These are phyloP conservation scores for Fonsecaea erecta DNA, from an alignment of 2,329 filamentous ascomycete species.

Conservation along the genomic window DNA sequence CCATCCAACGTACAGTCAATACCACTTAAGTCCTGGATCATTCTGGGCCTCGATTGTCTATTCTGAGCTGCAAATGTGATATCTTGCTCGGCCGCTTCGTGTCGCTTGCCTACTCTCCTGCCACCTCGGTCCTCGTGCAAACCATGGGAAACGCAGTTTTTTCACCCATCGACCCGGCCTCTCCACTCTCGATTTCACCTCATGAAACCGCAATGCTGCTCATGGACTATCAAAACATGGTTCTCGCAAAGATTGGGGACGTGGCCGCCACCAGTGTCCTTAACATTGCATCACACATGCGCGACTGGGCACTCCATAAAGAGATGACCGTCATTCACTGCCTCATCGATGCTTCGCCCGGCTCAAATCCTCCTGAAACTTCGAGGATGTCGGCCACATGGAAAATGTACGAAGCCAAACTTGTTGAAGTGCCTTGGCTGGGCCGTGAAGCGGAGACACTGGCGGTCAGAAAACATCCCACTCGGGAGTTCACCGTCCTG, in stretches of 20 bases:
- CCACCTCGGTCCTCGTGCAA: neutral
- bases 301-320: conserved; percentile 40
- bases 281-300: conserved; percentile 35
- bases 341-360: conserved; percentile 36
- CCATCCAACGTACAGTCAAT: neutral
- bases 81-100: neutral
- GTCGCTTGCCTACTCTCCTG: neutral
- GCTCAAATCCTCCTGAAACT: conserved; percentile 34
- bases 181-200: conserved; percentile 36
- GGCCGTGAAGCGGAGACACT: conserved; percentile 34
- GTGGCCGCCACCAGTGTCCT: conserved; percentile 28
- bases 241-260: conserved; percentile 33
- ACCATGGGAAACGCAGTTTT: conserved; percentile 16
- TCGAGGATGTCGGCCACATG: conserved; percentile 36
- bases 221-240: conserved; percentile 41
- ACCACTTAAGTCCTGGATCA: neutral
- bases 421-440: conserved; percentile 23
- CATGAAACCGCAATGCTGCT: conserved; percentile 42
- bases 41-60: neutral
- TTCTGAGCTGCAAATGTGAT: neutral
- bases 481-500: conserved; percentile 36
- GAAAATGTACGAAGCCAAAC: conserved; percentile 16
- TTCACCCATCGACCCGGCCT: conserved; percentile 25
- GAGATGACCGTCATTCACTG: conserved; percentile 40
- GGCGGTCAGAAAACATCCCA: conserved; percentile 10